Base-by-base conservation (phyloP, 139 green algal species). In the Micractinium conductrix region DNA sequence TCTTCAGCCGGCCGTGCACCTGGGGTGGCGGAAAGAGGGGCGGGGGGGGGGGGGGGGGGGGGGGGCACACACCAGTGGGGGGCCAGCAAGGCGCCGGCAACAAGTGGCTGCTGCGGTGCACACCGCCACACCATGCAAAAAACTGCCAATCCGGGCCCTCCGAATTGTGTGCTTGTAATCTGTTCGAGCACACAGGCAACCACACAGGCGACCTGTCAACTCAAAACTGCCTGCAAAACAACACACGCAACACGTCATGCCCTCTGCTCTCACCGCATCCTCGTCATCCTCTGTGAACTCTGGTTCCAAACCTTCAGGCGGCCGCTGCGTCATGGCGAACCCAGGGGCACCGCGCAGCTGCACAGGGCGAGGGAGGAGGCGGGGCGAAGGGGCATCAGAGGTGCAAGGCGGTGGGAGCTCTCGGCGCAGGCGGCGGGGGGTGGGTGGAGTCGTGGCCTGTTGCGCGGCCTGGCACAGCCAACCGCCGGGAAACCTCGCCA, bases 331-430 rank as follows among this genome's bases (percentile, higher is more conserved):
- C 45, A 90, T 70, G 28, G 35, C 48, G 40, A 76, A 55, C 19
- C 74, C 62, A 28, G 73, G 95, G 28, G 95, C 93, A 60, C 92
- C 85, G 10, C 88, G 87, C 22, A 98, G 81, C 67, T 91, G n/a
- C n/a, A n/a, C n/a, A n/a, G n/a, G n/a, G n/a, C n/a, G n/a, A n/a
- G n/a, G n/a, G n/a, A n/a, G n/a, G n/a, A n/a, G n/a, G n/a, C n/a
- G n/a, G n/a, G n/a, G n/a, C n/a, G n/a, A n/a, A n/a, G n/a, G n/a
- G n/a, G n/a, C n/a, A n/a, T n/a, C n/a, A n/a, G n/a, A n/a, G n/a
- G n/a, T n/a, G n/a, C n/a, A n/a, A n/a, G n/a, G n/a, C n/a, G n/a
- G n/a, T n/a, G n/a, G n/a, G n/a, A n/a, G n/a, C n/a, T n/a, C n/a
- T n/a, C n/a, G n/a, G n/a, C n/a, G n/a, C n/a, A n/a, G n/a, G n/a